A percentile compares a stretch with the other conserved stretches of the same genome.
These are phyloP conservation scores for Candida neerlandica DNA, from an alignment of 1,139 yeast genomes.

Conservation along the genomic window DNA sequence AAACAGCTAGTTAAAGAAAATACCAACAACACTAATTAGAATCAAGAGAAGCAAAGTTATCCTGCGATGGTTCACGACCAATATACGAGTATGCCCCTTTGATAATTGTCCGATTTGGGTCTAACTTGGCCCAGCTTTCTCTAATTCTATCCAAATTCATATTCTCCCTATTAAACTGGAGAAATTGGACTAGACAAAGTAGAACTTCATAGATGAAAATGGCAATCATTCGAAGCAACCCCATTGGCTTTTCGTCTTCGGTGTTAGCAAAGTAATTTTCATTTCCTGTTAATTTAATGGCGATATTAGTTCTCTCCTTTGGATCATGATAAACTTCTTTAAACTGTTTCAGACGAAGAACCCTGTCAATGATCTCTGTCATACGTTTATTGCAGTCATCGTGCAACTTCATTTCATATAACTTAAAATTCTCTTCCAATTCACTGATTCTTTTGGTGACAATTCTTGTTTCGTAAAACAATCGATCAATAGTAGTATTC, in stretches of 20 bases:
- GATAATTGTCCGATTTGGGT: conserved; percentile 46
- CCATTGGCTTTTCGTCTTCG: conserved; percentile 12
- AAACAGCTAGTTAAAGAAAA: conserved; percentile 18
- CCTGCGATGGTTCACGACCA: conserved; percentile 30
- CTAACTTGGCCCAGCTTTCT: conserved; percentile 45
- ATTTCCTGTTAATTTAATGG: conserved; percentile 29
- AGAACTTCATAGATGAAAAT: conserved; percentile 36
- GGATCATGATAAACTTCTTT: conserved; percentile 32
- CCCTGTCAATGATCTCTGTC: conserved; percentile 36
- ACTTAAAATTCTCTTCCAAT: conserved; percentile 64
- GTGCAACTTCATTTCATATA: conserved; percentile 46
- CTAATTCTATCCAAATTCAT: conserved; percentile 51
- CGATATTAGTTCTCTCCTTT: conserved; percentile 31
- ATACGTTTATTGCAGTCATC: conserved; percentile 33
- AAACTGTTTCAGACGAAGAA: conserved; percentile 37
- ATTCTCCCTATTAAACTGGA: conserved; percentile 40
- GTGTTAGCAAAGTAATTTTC: conserved; percentile 12
- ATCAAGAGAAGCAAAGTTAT: conserved; percentile 12
- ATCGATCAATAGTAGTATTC: conserved; percentile 70
- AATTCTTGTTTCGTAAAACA: conserved; percentile 78
- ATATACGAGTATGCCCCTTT: conserved; percentile 40
- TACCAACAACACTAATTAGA: neutral
- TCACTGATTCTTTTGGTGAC: conserved; percentile 75
- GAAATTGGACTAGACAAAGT: conserved; percentile 31
- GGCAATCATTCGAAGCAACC: conserved; percentile 26